These are phyloP conservation scores for Diddensiella caesifluorescens DNA, from an alignment of 805 yeast species.

Conservation along the genomic window DNA sequence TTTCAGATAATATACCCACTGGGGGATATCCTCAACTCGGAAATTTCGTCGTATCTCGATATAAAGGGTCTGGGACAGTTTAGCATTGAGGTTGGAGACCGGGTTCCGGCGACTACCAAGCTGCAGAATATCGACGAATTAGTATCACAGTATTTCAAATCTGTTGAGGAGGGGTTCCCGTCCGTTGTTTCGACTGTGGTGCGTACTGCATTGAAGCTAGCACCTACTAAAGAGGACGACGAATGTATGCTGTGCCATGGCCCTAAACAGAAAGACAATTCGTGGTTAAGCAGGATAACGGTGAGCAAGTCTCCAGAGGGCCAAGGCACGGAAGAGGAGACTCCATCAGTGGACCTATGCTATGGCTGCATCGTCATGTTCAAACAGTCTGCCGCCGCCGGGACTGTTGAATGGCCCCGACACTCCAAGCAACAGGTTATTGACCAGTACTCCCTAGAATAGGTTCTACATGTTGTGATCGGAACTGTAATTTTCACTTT, in stretches of 20 bases:
- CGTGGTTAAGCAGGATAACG: slow-evolving; percentile 67
- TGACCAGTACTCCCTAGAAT: slow-evolving; percentile 43
- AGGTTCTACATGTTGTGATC: not conserved
- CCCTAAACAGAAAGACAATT: slow-evolving; percentile 45
- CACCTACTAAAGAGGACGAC: slow-evolving; percentile 5
- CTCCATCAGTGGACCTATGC: slow-evolving; percentile 41
- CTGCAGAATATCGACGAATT: slow-evolving; percentile 80
- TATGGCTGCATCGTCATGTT: slow-evolving; percentile 72
- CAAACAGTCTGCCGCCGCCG: slow-evolving; percentile 38
- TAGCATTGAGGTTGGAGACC: slow-evolving; percentile 24
- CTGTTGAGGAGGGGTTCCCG: slow-evolving; percentile 73
- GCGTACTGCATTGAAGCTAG: slow-evolving; percentile 74
- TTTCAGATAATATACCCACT: slow-evolving; percentile 61
- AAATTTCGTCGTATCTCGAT: slow-evolving; percentile 51
- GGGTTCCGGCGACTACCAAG: slow-evolving; percentile 45
- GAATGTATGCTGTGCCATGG: slow-evolving; percentile 55
- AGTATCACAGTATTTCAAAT: slow-evolving; percentile 62
- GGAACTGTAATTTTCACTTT: not conserved
- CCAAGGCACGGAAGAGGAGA: slow-evolving; percentile 29
- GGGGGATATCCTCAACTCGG: slow-evolving; percentile 67
- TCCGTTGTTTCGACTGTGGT: slow-evolving; percentile 90
- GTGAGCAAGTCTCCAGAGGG: slow-evolving; percentile 30
- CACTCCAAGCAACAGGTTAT: slow-evolving; percentile 36
- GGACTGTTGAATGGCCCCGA: slow-evolving; percentile 33
- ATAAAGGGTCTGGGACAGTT: slow-evolving; percentile 38